These are phyloP conservation scores for Carex scoparia DNA, from an alignment of 176 grass and related monocot species.

Conservation along the genomic window DNA sequence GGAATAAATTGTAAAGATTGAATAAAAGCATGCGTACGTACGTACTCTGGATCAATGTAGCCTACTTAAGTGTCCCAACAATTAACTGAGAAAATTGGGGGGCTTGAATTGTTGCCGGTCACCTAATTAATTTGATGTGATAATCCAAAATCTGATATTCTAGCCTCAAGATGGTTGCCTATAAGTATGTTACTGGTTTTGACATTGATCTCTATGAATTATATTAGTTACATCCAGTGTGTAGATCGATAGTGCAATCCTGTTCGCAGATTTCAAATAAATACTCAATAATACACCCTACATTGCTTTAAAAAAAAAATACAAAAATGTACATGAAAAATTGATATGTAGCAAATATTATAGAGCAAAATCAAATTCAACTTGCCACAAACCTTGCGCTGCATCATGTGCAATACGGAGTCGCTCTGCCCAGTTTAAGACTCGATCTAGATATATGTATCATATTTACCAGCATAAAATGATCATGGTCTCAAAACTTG, in stretches of 20 bases:
- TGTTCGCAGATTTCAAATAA: background rate
- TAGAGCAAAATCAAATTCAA: background rate
- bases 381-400: conserved; percentile 28
- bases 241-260: conserved; percentile 56
- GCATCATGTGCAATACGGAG: conserved; percentile 42
- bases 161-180: conserved; percentile 27
- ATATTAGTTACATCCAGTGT: conserved; percentile 34
- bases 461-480: conserved; percentile 6
- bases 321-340: background rate
- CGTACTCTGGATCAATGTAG: conserved; percentile 48
- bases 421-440: conserved; percentile 29
- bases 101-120: conserved; percentile 8
- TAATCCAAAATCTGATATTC: conserved; percentile 41
- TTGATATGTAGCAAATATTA: background rate
- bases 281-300: background rate
- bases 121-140: background rate
- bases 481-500: background rate
- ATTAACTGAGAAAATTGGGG: background rate
- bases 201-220: conserved; percentile 38
- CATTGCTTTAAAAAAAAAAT: background rate
- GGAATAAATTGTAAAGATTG: background rate
- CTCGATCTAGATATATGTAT: background rate
- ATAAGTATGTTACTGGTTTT: conserved; percentile 46
- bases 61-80: conserved; percentile 17
- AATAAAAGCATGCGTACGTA: conserved; percentile 13